Conservation (phyloP, 495 filamentous ascomycete genomes). For the Saxophila tyrrhenica region DNA sequence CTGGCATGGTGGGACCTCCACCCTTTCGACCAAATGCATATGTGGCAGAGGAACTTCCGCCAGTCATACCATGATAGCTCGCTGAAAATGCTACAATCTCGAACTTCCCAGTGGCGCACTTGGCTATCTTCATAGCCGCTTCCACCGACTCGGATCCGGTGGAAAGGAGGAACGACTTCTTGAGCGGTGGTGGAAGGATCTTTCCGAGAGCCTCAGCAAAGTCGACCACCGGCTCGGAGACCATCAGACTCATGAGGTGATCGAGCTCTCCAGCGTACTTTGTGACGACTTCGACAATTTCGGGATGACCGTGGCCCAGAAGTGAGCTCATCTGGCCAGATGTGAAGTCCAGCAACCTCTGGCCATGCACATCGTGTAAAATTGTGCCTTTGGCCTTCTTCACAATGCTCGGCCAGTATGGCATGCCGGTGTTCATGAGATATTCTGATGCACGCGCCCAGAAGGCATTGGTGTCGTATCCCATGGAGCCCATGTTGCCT, state of each 20-base stretch:
- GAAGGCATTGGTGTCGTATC: no score
- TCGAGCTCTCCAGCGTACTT: conserved; percentile 37
- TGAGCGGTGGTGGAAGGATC: conserved; percentile 35
- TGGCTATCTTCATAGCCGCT: conserved; percentile 47
- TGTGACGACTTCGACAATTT: conserved; percentile 40
- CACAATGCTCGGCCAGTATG: no score
- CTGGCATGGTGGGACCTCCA: conserved; percentile 22
- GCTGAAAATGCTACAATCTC: conserved; percentile 44
- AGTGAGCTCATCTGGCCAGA: conserved; percentile 47
- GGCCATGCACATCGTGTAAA: no score
- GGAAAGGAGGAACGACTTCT: conserved; percentile 43
- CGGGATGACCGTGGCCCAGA: conserved; percentile 45
- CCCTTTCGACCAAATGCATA: no score
- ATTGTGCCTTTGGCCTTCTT: no score
- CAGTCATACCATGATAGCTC: conserved; percentile 44
- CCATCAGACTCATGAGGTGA: conserved; percentile 45
- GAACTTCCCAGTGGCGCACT: conserved; percentile 44
- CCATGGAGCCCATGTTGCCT: no score
- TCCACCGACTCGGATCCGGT: conserved; percentile 45
- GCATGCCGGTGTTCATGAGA: no score
- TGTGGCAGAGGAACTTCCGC: no score
- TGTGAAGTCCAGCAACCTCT: conserved; percentile 21
- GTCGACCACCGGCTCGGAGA: conserved; percentile 40
- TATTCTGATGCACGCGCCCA: no score
- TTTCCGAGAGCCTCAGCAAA: conserved; percentile 36